phyloP scores from a whole-genome alignment of 306 rosid species.

The Notholithocarpus densiflorus region DNA sequence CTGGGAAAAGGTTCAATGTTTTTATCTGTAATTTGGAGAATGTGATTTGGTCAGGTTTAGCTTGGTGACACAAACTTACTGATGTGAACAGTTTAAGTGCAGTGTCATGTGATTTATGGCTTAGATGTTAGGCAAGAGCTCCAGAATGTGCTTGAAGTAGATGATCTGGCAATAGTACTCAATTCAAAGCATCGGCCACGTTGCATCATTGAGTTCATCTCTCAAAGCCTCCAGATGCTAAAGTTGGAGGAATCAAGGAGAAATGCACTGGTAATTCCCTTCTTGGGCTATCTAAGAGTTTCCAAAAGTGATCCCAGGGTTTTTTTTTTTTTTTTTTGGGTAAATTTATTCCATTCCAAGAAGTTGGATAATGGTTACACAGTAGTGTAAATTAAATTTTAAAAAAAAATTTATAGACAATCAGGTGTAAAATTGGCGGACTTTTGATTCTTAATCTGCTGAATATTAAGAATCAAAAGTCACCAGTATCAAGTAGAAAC shows the following conservation, averaged over 20 bases:
- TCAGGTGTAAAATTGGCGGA: neutral
- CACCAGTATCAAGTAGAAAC: too few relatives aligned
- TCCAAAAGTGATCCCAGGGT: neutral
- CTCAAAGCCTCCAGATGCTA: constrained; percentile 58
- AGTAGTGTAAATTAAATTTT: neutral
- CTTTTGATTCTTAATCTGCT: neutral
- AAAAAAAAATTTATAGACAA: neutral
- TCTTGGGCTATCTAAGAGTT: neutral
- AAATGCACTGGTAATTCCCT: constrained; percentile 52
- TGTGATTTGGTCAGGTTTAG: neutral
- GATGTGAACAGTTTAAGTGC: constrained; percentile 39
- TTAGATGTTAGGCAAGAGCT: constrained; percentile 65
- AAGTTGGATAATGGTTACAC: neutral
- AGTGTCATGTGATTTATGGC: constrained; percentile 72
- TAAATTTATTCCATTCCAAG: neutral
- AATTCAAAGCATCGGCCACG: constrained; percentile 72
- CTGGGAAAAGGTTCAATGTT: neutral
- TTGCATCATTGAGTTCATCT: constrained; percentile 77
- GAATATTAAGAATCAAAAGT: too few relatives aligned
- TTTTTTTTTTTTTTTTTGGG: neutral
- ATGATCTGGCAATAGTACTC: constrained; percentile 55
- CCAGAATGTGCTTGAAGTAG: constrained; percentile 60
- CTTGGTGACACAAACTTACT: constrained; percentile 20
- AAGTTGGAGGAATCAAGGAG: constrained; percentile 74
- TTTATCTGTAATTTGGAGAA: neutral